Base-by-base conservation (phyloP, 2,329 filamentous ascomycete species). In the Aspergillus tamarii region DNA sequence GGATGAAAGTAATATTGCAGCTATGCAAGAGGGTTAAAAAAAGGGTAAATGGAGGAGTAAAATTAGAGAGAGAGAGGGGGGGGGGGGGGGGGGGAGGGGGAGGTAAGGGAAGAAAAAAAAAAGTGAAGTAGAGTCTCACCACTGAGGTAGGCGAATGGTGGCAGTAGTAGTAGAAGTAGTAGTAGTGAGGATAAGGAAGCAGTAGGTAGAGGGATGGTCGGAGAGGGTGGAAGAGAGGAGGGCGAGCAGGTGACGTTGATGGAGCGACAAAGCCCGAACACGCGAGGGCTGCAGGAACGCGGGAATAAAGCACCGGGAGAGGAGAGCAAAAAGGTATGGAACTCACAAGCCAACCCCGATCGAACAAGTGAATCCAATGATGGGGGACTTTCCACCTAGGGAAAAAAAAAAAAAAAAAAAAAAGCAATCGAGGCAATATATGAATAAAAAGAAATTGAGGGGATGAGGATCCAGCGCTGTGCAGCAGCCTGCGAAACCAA, bases 241-340 rank as follows among this genome's bases (percentile, higher is more conserved):
- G 60, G 65, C 62, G 70, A 69, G 71, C 67, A 72, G 69, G 68
- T 74, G 72, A 73, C 71, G 72, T 74, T 74, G 72, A 72, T 74
- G 69, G 69, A 73, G 70, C 71, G 72, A 73, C 66, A 68, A 70
- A 72, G 67, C 70, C 70, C 68, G 67, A 71, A 72, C 67, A 73
- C 70, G 72, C 69, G 69, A 71, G 68, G 65, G 66, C 70, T 70
- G 71, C 69, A 73, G 71, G 70, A 72, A 72, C 70, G 65, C 67
- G 69, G 70, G 66, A 69, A 67, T 70, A 66, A 68, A 71, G 65
- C 66, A 67, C 66, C 64, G 61, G 39, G 66, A 55, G 60, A 70
- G 67, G 57, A 66, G 63, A 63, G 61, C 61, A 67, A 66, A 59
- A 62, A 59, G 54, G 64, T 62, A 53, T 67, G 68, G 62, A 66